Base-by-base conservation (phyloP, 176 grass and related monocot genomes). In the Juncus inflexus region DNA sequence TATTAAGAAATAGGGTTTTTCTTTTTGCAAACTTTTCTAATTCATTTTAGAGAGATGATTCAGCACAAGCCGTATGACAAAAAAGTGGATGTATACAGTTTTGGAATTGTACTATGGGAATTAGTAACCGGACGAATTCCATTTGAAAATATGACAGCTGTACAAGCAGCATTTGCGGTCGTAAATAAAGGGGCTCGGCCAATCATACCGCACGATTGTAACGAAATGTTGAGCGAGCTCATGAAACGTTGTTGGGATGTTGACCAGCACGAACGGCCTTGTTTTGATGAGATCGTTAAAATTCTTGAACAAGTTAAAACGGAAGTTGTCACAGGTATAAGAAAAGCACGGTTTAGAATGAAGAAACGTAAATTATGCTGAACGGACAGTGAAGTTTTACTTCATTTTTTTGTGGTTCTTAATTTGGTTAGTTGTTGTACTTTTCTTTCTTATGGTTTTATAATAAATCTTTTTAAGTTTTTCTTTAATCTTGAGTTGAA, bases 41-140 rank as follows among this genome's bases (percentile, higher is more conserved):
- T 28, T 28, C 19, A 0, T 47, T 47, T 47, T 47, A 6, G 43
- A 9, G 43, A 47, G 43, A 47, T 9, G 43, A 47, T 47, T 47
- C 43, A 47, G 9, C 43, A 47, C 43, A 47, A 47, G 43, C 43
- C 43, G 9, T 47, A 28, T 28, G 19, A 28, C 19, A 28, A 86
- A n/a, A 90, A 90, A 45, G 87, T 90, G 3, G 83, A 90, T 60
- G 83, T 86, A 0, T 90, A 90, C 50, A 90, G 87, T 76, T 90
- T 90, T 62, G 87, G 83, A 15, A 90, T 90, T 62, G 87, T 90
- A 4, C 64, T 90, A 41, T 86, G 87, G 87, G 87, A 90, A 58
- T 83, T 90, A 0, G 77, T 90, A 70, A 83, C 87, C 2, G 87
- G 83, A 39, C 65, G 85, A 76, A 77, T 90, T 35, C 87, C 87